phyloP scores from a whole-genome alignment of 352 stramenopile species.

The Phytophthora megakarya region DNA sequence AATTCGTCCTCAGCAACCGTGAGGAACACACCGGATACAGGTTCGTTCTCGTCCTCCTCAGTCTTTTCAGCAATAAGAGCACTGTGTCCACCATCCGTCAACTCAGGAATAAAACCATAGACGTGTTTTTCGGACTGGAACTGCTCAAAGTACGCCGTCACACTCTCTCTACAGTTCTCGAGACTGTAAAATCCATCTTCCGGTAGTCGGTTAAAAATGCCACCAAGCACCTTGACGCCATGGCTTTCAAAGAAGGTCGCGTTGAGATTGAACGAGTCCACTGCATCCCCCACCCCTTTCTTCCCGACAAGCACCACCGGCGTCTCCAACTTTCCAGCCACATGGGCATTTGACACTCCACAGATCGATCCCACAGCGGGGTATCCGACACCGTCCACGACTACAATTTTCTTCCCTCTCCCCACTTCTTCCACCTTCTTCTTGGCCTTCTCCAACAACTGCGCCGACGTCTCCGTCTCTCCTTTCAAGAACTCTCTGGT shows the following conservation, averaged over 20 bases:
- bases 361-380: constrained; percentile 88
- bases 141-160: constrained; percentile 93
- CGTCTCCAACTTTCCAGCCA: constrained; percentile 64
- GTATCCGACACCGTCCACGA: constrained; percentile 98
- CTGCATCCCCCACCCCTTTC: constrained; percentile 95
- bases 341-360: constrained; percentile 73
- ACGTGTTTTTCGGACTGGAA: constrained; percentile 66
- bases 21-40: constrained; percentile 35
- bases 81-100: constrained; percentile 37
- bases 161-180: constrained; percentile 87
- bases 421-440: constrained; percentile 90
- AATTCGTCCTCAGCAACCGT: constrained; percentile 29
- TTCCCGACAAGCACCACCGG: constrained; percentile 96
- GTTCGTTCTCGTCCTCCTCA: constrained; percentile 16
- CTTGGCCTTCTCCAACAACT: constrained; percentile 86
- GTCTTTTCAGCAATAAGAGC: constrained; percentile 27
- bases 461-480: constrained; percentile 81
- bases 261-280: constrained; percentile 98
- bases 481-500: constrained; percentile 95
- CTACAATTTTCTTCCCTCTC: constrained; percentile 89
- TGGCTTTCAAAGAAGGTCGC: constrained; percentile 93
- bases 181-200: constrained; percentile 95
- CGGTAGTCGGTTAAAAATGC: constrained; percentile 96
- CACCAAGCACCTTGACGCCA: constrained; percentile 93
- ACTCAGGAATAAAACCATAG: constrained; percentile 88